phyloP scores from a whole-genome alignment of 2,329 filamentous ascomycete genomes.

The Cryphonectria carpinicola region DNA sequence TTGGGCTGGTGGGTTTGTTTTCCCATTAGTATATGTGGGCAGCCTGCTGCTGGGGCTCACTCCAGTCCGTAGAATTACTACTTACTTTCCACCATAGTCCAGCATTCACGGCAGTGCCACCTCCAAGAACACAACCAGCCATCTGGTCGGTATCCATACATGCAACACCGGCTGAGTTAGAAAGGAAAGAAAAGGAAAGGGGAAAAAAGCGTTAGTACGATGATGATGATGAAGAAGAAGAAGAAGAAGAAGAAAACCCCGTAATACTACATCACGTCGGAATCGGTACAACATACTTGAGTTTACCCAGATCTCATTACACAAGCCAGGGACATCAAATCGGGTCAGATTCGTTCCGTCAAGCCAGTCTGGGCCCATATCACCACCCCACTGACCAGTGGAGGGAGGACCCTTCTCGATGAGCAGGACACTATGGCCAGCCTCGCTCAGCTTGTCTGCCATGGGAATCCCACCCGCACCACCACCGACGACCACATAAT shows the following conservation, averaged over 20 bases:
- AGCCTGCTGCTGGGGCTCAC: neutral
- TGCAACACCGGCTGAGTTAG: conserved; percentile 54
- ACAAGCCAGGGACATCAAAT: conserved; percentile 68
- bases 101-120: conserved; percentile 64
- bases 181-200: conserved; percentile 31
- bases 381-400: conserved; percentile 63
- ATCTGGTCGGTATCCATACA: conserved; percentile 69
- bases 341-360: conserved; percentile 61
- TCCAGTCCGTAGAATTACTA: neutral
- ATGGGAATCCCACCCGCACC: conserved; percentile 63
- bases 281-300: neutral
- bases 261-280: no score
- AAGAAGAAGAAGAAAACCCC: no score
- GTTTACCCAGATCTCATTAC: conserved; percentile 68
- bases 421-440: conserved; percentile 63
- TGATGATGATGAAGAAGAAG: neutral
- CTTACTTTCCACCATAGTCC: conserved; percentile 65
- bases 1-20: conserved; percentile 49
- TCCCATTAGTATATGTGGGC: neutral
- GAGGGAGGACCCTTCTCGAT: conserved; percentile 59
- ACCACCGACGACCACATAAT: conserved; percentile 65
- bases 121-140: conserved; percentile 68
- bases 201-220: neutral
- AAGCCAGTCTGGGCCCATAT: conserved; percentile 60
- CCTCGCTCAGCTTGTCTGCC: conserved; percentile 62